Percentiles rank a stretch among this genome's conserved stretches.
These are phyloP conservation scores for Yamadazyma siamensis DNA, from an alignment of 1,139 yeast genomes.

Conservation along the genomic window DNA sequence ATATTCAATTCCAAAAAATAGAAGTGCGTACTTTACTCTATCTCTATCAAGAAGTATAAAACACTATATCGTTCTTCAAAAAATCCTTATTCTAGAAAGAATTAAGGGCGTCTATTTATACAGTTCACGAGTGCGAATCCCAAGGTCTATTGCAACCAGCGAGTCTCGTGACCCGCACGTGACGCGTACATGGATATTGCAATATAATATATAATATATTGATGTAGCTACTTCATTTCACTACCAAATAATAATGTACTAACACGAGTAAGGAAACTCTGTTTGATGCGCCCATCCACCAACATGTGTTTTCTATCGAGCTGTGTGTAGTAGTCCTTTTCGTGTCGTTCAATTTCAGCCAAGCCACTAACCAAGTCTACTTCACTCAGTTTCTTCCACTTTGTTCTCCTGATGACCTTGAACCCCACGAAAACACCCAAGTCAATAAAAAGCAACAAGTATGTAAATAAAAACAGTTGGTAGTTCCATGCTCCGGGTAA, in stretches of 20 bases:
- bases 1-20: too few species aligned
- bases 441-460: slow-evolving; percentile 65
- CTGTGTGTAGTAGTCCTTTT: slow-evolving; percentile 22
- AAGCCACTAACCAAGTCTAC: slow-evolving; percentile 42
- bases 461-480: slow-evolving; percentile 61
- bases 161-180: too few species aligned
- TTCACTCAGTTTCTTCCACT: slow-evolving; percentile 45
- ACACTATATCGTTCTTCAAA: too few species aligned
- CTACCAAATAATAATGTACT: slow-evolving; percentile 21
- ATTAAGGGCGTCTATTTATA: too few species aligned
- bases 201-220: too few species aligned
- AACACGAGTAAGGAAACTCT: slow-evolving; percentile 11
- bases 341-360: slow-evolving; percentile 47
- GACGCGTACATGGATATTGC: too few species aligned
- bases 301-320: slow-evolving; percentile 14
- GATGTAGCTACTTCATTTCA: slow-evolving; percentile 12
- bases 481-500: slow-evolving; percentile 60
- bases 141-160: too few species aligned
- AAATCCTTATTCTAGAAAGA: too few species aligned
- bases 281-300: slow-evolving; percentile 13
- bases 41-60: too few species aligned
- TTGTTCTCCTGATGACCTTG: slow-evolving; percentile 54
- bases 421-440: slow-evolving; percentile 53
- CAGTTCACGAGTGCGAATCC: too few species aligned
- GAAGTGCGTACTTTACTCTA: too few species aligned